Percentiles rank a stretch among this genome's conserved stretches.
Evolutionary conservation across 495 filamentous ascomycete genomes (phyloP).

Genomic region (Tirmania nivea): DNA sequence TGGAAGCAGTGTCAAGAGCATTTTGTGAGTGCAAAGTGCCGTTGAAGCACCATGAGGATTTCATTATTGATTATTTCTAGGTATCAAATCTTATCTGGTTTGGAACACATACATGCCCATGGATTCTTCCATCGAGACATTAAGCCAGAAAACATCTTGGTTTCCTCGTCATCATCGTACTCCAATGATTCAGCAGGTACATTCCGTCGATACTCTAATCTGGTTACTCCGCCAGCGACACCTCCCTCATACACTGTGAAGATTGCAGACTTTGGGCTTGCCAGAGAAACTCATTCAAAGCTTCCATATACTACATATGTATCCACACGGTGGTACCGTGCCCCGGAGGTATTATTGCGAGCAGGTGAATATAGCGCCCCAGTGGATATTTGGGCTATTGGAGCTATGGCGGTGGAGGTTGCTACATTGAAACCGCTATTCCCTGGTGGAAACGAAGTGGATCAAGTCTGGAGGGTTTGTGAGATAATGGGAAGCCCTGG

Average conservation of each 20-base stretch:
- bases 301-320: slow-evolving; percentile 96
- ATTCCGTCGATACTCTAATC: slow-evolving; percentile 75
- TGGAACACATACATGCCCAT: slow-evolving; percentile 93
- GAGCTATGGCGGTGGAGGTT: slow-evolving; percentile 99
- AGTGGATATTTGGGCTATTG: slow-evolving; percentile 96
- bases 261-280: slow-evolving; percentile 98
- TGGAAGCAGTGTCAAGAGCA: slow-evolving; percentile 82
- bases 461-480: slow-evolving; percentile 97
- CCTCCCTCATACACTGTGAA: slow-evolving; percentile 90
- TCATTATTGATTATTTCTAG: background rate
- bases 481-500: slow-evolving; percentile 99
- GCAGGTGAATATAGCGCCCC: slow-evolving; percentile 95
- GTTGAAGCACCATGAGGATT: too few relatives aligned
- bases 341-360: slow-evolving; percentile 81
- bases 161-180: slow-evolving; percentile 61
- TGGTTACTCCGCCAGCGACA: slow-evolving; percentile 86
- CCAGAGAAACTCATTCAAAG: slow-evolving; percentile 87
- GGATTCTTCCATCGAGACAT: slow-evolving; percentile 98
- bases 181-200: slow-evolving; percentile 53
- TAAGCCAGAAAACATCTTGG: slow-evolving; percentile 97
- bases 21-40: slow-evolving; percentile 28
- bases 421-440: slow-evolving; percentile 94
- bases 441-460: slow-evolving; percentile 93
- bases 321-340: slow-evolving; percentile 95
- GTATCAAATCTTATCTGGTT: slow-evolving; percentile 84